Conservation (phyloP, 495 filamentous ascomycete species). For the Neurospora sp. region DNA sequence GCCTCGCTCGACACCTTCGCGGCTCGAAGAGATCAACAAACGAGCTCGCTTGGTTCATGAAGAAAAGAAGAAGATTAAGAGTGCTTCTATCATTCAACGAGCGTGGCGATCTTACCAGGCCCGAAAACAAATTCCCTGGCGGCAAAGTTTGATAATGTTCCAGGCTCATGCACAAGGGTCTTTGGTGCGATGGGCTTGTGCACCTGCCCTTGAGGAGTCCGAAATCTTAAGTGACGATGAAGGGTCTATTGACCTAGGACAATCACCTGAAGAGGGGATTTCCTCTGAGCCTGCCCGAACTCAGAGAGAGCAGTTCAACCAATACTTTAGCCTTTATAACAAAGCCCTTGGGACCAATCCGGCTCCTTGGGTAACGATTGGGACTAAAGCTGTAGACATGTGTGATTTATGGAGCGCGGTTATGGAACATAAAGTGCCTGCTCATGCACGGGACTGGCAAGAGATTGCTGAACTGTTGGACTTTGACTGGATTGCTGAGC, state of each 20-base stretch:
- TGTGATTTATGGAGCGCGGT: slow-evolving; percentile 30
- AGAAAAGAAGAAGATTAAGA: background rate
- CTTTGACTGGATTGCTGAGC: slow-evolving; percentile 27
- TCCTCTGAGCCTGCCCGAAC: background rate
- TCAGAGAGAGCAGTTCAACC: slow-evolving; percentile 15
- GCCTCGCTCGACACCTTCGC: background rate
- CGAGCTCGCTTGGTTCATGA: background rate
- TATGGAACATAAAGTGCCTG: slow-evolving; percentile 15
- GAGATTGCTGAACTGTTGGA: slow-evolving; percentile 27
- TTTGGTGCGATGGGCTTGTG: background rate
- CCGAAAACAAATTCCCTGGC: background rate
- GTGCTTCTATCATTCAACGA: background rate
- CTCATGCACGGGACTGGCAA: slow-evolving; percentile 26
- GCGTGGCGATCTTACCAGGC: background rate
- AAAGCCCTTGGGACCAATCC: background rate
- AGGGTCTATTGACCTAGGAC: background rate
- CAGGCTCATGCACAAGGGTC: background rate
- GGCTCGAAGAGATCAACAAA: background rate
- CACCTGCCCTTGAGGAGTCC: background rate
- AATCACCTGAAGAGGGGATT: background rate
- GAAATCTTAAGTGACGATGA: background rate
- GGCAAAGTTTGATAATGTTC: background rate
- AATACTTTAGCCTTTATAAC: slow-evolving; percentile 21
- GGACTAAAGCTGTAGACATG: slow-evolving; percentile 14
- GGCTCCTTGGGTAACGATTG: slow-evolving; percentile 16